Evolutionary conservation across 2,329 filamentous ascomycete species (phyloP), one percentile per base, ranked within the genome.

Genomic region (Hymenotorrendiella dingleyae): DNA sequence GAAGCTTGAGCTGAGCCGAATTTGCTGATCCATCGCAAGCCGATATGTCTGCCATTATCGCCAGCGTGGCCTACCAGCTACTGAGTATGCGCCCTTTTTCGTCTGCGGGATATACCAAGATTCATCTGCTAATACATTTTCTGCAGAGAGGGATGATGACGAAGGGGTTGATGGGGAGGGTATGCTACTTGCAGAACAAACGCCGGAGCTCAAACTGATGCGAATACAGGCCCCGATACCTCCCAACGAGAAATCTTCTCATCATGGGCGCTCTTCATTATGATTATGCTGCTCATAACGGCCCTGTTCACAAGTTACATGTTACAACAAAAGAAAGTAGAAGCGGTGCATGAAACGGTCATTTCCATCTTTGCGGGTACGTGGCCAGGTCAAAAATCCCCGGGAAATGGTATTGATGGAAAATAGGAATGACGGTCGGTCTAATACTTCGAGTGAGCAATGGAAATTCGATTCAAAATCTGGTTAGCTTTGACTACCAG

Each of bases 261-360:
- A 57, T 96, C 93, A 70, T 96, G 88, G 89, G 90, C 91, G 22
- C 81, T 98, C 54, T 95, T 96, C 68, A 98, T 98, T 61, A 80
- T 94, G 57, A 95, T 98, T 57, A 78, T 88, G 69, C 80, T 98
- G 56, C 81, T 98, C 58, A 95, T 97, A 55, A 78, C 86, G 53
- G 91, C 93, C 49, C 86, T 98, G 57, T 94, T 97, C 66, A 94
- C 89, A 33, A 96, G 90, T 73, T 98, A 98, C 69, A 84, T 94
- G 55, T 77, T 98, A 48, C 91, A 97, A 67, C 87, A 93, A 69
- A 90, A 87, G 68, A 96, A 94, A 69, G 90, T 98, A 43, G 93
- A 96, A 60, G 93, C 93, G 21, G 84, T 98, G 42, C 93, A 98
- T 66, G 93, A 98, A 71, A 98, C 93, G 2, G 93, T 97, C 57